Conservation (phyloP, 169 alveolate species). For the Plasmodium falciparum region DNA sequence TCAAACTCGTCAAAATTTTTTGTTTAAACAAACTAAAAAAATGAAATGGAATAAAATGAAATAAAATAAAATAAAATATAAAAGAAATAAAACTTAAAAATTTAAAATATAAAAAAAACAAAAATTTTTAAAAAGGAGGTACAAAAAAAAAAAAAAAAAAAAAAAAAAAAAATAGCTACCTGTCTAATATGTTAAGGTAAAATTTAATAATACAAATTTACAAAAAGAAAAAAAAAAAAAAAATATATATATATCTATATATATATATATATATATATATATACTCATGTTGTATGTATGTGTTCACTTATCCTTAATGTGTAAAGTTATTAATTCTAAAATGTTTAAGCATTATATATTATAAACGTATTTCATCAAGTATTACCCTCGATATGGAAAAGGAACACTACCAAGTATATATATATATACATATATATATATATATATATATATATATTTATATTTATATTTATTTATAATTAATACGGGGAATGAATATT, state of each 20-base stretch:
- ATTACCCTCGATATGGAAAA: no score
- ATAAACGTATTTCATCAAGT: no score
- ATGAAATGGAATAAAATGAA: background rate
- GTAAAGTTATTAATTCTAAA: no score
- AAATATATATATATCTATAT: background rate
- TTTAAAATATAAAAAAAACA: background rate
- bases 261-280: no score
- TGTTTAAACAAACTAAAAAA: conserved; percentile 10
- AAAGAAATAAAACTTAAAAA: background rate
- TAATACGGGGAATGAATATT: no score
- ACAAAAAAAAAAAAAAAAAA: conserved; percentile 9
- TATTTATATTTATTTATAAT: no score
- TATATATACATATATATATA: no score
- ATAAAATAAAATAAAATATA: no score
- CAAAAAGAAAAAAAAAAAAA: background rate
- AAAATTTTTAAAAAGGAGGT: background rate
- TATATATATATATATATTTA: background rate
- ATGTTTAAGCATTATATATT: no score
- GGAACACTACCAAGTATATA: no score
- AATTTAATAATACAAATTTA: background rate
- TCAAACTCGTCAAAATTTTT: conserved; percentile 12
- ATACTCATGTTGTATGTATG: no score
- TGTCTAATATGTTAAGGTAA: background rate
- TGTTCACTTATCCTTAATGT: no score
- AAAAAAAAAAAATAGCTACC: background rate